Conservation (phyloP, 495 filamentous ascomycete species). For the Neurospora intermedia region DNA sequence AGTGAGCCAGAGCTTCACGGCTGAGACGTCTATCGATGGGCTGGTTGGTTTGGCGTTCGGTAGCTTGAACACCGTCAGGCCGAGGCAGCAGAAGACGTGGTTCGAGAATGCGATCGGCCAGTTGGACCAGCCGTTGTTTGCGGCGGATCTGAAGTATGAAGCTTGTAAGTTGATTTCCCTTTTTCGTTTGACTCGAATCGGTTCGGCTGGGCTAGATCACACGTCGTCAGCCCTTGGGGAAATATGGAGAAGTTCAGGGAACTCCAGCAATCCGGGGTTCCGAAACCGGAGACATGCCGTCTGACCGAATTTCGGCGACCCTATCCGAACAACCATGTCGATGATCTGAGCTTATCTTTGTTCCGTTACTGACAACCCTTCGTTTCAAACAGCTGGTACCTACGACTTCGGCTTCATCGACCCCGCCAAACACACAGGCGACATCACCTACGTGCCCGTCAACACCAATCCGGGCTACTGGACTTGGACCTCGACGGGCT, state of each 20-base stretch:
- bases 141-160: slow-evolving; percentile 54
- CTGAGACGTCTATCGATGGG: slow-evolving; percentile 53
- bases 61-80: slow-evolving; percentile 58
- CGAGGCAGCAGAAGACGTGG: slow-evolving; percentile 52
- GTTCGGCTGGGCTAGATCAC: background rate
- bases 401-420: slow-evolving; percentile 76
- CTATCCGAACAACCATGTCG: background rate
- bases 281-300: background rate
- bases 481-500: slow-evolving; percentile 55
- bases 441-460: slow-evolving; percentile 51
- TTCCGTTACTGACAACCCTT: background rate
- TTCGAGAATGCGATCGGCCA: slow-evolving; percentile 56
- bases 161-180: slow-evolving; percentile 16
- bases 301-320: background rate
- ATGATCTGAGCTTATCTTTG: background rate
- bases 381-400: slow-evolving; percentile 36
- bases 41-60: slow-evolving; percentile 68
- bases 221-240: background rate
- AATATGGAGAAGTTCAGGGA: background rate
- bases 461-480: slow-evolving; percentile 58
- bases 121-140: slow-evolving; percentile 54
- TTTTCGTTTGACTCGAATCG: background rate
- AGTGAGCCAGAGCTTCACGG: slow-evolving; percentile 52
- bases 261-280: background rate
- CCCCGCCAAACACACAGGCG: slow-evolving; percentile 49